phyloP scores from a whole-genome alignment of 257 asterid species.

The Plantago ovata region DNA sequence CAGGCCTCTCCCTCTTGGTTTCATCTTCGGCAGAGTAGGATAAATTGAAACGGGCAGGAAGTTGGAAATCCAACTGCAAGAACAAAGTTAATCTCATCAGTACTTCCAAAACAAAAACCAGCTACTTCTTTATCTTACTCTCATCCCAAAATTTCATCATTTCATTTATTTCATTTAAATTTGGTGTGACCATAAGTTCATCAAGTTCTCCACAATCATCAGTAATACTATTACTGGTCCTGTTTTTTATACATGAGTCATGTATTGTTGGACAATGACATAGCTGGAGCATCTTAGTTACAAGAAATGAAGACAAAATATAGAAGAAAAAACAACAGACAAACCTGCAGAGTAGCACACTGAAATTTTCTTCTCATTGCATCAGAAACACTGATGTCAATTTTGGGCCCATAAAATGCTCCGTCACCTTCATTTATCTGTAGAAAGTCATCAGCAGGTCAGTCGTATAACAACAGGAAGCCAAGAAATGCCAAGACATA shows the following conservation, averaged over 20 bases:
- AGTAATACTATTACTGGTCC: too few species aligned
- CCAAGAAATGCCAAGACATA: constrained; percentile 6
- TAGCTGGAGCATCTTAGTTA: too few species aligned
- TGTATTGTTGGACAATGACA: too few species aligned
- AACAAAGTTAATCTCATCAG: constrained; percentile 21
- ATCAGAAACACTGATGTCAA: constrained; percentile 86
- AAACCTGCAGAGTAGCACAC: constrained; percentile 95
- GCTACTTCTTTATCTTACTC: background rate
- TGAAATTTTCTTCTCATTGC: constrained; percentile 97
- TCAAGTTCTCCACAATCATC: too few species aligned
- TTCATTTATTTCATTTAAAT: too few species aligned
- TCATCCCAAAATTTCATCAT: too few species aligned
- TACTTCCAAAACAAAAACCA: background rate
- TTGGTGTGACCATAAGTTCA: too few species aligned
- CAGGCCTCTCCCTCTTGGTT: constrained; percentile 87
- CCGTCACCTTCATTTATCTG: constrained; percentile 96
- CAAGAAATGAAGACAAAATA: background rate
- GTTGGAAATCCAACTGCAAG: constrained; percentile 96
- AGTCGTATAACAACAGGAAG: constrained; percentile 20
- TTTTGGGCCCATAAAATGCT: constrained; percentile 95
- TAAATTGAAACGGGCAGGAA: constrained; percentile 86
- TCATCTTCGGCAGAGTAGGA: constrained; percentile 95
- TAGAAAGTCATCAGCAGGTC: constrained; percentile 18
- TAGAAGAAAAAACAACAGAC: constrained; percentile 9
- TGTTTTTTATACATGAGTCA: too few species aligned